These are phyloP conservation scores for Paulownia fortunei DNA, from an alignment of 257 asterid genomes.

Conservation along the genomic window DNA sequence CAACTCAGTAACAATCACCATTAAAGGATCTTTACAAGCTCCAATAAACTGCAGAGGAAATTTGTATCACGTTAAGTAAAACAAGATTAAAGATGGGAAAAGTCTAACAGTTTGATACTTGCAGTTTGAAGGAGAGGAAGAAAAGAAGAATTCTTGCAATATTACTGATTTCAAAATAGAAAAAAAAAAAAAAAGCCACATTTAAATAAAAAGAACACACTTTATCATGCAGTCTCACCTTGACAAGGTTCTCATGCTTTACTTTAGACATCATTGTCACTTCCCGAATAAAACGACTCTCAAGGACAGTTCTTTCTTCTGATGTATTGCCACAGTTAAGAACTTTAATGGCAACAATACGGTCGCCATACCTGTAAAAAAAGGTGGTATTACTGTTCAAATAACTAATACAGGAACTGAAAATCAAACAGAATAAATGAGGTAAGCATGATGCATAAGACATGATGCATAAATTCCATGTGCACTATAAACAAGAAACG, in stretches of 20 bases:
- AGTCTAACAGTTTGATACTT: background rate
- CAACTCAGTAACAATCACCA: conserved; percentile 96
- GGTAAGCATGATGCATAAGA: conserved; percentile 2
- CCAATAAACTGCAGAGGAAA: conserved; percentile 83
- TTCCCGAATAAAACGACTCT: conserved; percentile 88
- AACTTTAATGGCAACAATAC: conserved; percentile 91
- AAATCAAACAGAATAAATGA: conserved; percentile 26
- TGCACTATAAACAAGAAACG: background rate
- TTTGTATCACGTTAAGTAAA: background rate
- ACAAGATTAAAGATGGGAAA: background rate
- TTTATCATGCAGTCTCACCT: conserved; percentile 51
- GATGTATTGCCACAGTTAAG: conserved; percentile 75
- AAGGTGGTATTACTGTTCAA: background rate
- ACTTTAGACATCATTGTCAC: conserved; percentile 94
- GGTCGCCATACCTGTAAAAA: conserved; percentile 74
- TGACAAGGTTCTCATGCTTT: conserved; percentile 91
- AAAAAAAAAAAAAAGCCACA: background rate
- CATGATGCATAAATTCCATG: conserved; percentile 9
- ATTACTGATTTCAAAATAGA: background rate
- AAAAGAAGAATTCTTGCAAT: background rate
- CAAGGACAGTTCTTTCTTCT: conserved; percentile 73
- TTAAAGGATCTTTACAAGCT: conserved; percentile 97
- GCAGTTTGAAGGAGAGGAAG: conserved; percentile 3
- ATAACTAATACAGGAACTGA: background rate
- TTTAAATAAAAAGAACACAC: background rate